Percentiles rank a stretch among this genome's conserved stretches.
Evolutionary conservation across 2,329 filamentous ascomycete genomes (phyloP).

Genomic region (Fusarium sp.): DNA sequence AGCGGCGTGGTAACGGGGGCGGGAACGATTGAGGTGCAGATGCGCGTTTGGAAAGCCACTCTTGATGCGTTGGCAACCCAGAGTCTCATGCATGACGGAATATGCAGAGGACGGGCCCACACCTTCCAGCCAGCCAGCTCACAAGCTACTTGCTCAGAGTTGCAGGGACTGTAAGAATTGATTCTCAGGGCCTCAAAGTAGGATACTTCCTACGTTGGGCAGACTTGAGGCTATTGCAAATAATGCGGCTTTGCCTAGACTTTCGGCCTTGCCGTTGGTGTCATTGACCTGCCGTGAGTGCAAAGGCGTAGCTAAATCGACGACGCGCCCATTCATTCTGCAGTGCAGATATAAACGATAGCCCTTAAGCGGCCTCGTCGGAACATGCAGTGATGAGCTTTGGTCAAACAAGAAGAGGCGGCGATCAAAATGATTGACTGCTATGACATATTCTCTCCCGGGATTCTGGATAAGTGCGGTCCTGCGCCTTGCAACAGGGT

Average conservation of each 20-base stretch:
- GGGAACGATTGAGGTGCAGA: conserved; percentile 46
- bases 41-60: conserved; percentile 50
- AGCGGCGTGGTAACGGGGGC: conserved; percentile 40
- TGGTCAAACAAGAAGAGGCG: conserved; percentile 15
- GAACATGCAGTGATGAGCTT: conserved; percentile 34
- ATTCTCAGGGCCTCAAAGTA: conserved; percentile 34
- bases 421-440: conserved; percentile 40
- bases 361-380: conserved; percentile 22
- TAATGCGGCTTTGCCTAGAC: background rate
- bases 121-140: conserved; percentile 40
- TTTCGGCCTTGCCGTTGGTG: conserved; percentile 6
- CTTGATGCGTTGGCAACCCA: conserved; percentile 55
- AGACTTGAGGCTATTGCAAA: conserved; percentile 12
- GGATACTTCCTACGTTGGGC: conserved; percentile 23
- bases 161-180: conserved; percentile 25
- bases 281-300: conserved; percentile 5
- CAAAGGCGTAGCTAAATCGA: conserved; percentile 26
- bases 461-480: conserved; percentile 41
- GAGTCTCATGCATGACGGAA: conserved; percentile 68
- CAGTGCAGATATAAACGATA: background rate
- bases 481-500: conserved; percentile 41
- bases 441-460: conserved; percentile 35
- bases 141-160: conserved; percentile 29
- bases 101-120: conserved; percentile 59
- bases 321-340: conserved; percentile 20